A percentile compares a stretch with the other conserved stretches of the same genome.
phyloP scores from a whole-genome alignment of 208 protist genomes.

The Leishmania lainsoni region DNA sequence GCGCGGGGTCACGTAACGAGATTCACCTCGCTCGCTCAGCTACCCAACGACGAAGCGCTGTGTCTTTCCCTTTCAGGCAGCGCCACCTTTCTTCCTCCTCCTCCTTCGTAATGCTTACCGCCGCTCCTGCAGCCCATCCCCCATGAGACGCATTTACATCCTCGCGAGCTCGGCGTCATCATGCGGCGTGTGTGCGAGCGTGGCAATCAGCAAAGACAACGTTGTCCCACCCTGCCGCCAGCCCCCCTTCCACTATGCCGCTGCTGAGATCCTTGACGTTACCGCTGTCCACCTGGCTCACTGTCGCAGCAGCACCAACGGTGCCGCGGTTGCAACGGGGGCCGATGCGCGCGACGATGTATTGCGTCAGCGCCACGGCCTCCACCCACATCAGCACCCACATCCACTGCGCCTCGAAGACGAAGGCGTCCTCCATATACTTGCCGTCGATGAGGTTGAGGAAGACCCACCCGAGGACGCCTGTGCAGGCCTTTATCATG shows the following conservation, averaged over 20 bases:
- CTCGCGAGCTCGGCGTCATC: background rate
- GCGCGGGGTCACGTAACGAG: background rate
- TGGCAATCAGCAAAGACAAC: background rate
- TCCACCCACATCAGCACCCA: conserved; percentile 21
- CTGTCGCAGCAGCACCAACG: too few relatives aligned
- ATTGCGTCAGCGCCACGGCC: conserved; percentile 25
- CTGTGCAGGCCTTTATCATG: conserved; percentile 9
- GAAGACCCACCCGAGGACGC: conserved; percentile 18
- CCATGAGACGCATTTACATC: background rate
- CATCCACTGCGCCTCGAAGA: conserved; percentile 23
- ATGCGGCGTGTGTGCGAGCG: background rate
- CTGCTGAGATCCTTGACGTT: background rate
- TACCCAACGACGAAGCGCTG: too few relatives aligned
- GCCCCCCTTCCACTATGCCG: background rate
- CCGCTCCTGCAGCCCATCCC: background rate
- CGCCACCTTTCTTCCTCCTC: too few relatives aligned
- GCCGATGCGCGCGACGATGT: conserved; percentile 9
- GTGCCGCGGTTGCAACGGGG: background rate
- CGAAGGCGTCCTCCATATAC: conserved; percentile 26
- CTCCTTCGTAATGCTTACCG: background rate
- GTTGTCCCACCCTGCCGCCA: background rate
- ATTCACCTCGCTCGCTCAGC: too few relatives aligned
- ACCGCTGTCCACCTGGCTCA: background rate
- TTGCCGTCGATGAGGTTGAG: conserved; percentile 13
- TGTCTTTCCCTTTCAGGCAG: too few relatives aligned